A percentile compares a stretch with the other conserved stretches of the same genome.
phyloP scores from a whole-genome alignment of 139 green algal species.

The Chlorella sp. region DNA sequence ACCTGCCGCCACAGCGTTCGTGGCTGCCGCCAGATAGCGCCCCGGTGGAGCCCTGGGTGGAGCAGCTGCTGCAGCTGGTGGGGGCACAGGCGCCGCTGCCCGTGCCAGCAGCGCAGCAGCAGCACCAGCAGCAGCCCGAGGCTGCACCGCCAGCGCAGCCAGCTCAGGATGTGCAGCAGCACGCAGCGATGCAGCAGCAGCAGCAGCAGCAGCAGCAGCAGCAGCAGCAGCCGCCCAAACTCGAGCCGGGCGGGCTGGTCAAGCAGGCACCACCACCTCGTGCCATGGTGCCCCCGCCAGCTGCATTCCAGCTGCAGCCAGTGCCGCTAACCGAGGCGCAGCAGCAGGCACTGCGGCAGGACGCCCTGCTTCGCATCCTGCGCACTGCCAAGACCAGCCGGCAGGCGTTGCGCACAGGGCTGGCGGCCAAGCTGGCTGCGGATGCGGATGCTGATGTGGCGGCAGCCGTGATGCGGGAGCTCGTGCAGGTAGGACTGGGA shows the following conservation, averaged over 20 bases:
- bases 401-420: conserved; percentile 28
- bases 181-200: background rate
- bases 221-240: background rate
- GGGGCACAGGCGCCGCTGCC: background rate
- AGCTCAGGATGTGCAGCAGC: conserved; percentile 26
- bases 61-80: conserved; percentile 25
- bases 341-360: conserved; percentile 45
- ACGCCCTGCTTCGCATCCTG: conserved; percentile 63
- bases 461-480: background rate
- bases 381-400: conserved; percentile 36
- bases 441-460: background rate
- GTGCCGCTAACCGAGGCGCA: conserved; percentile 31
- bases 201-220: conserved; percentile 28
- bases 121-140: conserved; percentile 10
- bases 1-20: conserved; percentile 39
- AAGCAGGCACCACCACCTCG: conserved; percentile 26
- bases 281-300: background rate
- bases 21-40: conserved; percentile 14
- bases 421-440: conserved; percentile 57
- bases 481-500: conserved; percentile 7
- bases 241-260: conserved; percentile 13
- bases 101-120: background rate
- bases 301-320: conserved; percentile 28
- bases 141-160: background rate
- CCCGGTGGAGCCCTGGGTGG: conserved; percentile 39